Conservation (phyloP, 805 yeast genomes). For the Kuraishia molischiana region DNA sequence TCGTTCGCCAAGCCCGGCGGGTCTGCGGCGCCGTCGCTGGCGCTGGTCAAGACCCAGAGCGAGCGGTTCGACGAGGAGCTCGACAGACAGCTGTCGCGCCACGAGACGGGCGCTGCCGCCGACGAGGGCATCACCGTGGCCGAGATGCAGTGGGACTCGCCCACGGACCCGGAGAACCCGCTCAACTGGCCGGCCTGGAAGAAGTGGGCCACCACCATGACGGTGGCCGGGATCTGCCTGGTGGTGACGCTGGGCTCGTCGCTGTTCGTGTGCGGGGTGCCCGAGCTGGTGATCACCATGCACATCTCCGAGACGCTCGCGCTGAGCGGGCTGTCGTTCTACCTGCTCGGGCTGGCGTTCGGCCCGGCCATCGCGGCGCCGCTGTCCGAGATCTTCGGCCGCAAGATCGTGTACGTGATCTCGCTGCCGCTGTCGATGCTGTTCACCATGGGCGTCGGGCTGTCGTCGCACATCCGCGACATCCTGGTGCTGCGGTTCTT, state of each 20-base stretch:
- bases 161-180: slow-evolving; percentile 55
- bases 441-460: slow-evolving; percentile 66
- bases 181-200: slow-evolving; percentile 56
- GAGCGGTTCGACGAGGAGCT: slow-evolving; percentile 2
- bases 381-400: slow-evolving; percentile 58
- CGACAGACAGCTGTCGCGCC: background rate
- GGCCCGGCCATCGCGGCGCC: slow-evolving; percentile 72
- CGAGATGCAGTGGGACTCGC: slow-evolving; percentile 49
- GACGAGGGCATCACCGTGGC: slow-evolving; percentile 26
- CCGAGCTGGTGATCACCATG: slow-evolving; percentile 38
- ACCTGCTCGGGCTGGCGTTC: slow-evolving; percentile 58
- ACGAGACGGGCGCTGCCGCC: slow-evolving; percentile 10
- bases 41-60: slow-evolving; percentile 1
- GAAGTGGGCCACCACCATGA: slow-evolving; percentile 58
- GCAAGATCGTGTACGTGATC: slow-evolving; percentile 48
- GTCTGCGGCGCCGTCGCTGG: background rate
- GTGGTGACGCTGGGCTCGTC: slow-evolving; percentile 73
- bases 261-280: slow-evolving; percentile 55
- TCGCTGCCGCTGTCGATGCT: slow-evolving; percentile 61
- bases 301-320: slow-evolving; percentile 51
- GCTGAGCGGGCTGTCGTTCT: slow-evolving; percentile 60
- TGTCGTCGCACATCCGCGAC: slow-evolving; percentile 48
- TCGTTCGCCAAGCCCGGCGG: background rate
- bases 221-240: slow-evolving; percentile 54
- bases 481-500: slow-evolving; percentile 65